Conservation (phyloP, 1,139 yeast species). For the Suhomyces bokatorum region DNA sequence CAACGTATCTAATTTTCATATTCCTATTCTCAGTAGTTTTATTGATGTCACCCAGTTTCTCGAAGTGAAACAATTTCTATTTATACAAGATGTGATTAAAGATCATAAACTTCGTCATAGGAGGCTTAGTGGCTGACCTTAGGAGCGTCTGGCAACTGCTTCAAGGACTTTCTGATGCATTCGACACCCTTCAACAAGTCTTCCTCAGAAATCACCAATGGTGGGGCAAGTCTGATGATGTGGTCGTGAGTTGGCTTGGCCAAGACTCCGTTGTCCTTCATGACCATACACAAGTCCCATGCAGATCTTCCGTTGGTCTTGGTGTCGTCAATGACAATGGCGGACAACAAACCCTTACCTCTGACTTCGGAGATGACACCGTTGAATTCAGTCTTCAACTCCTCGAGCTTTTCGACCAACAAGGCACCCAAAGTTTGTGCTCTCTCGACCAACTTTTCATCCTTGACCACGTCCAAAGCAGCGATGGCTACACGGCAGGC, state of each 20-base stretch:
- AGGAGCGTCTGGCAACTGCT: conserved; percentile 56
- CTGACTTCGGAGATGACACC: conserved; percentile 88
- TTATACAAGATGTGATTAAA: conserved; percentile 4
- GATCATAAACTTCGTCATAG: background rate
- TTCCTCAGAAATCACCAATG: conserved; percentile 84
- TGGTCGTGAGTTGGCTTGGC: conserved; percentile 98
- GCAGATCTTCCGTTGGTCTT: conserved; percentile 90
- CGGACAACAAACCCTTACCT: conserved; percentile 87
- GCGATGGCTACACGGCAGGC: conserved; percentile 95
- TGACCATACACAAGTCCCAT: conserved; percentile 90
- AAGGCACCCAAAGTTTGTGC: conserved; percentile 69
- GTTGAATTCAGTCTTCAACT: conserved; percentile 58
- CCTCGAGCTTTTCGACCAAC: conserved; percentile 64
- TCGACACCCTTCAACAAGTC: conserved; percentile 82
- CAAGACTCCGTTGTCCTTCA: conserved; percentile 86
- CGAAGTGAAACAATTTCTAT: conserved; percentile 4
- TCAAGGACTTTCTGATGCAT: conserved; percentile 63
- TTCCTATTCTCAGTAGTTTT: background rate
- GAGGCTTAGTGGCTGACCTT: conserved; percentile 39
- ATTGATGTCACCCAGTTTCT: background rate
- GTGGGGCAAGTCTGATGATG: conserved; percentile 95
- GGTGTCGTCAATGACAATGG: conserved; percentile 84
- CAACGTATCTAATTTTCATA: background rate
- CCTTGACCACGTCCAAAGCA: conserved; percentile 85
- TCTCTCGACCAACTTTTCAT: conserved; percentile 83